Evolutionary conservation across 495 filamentous ascomycete genomes (phyloP).

Genomic region (Aspergillus indologenus): DNA sequence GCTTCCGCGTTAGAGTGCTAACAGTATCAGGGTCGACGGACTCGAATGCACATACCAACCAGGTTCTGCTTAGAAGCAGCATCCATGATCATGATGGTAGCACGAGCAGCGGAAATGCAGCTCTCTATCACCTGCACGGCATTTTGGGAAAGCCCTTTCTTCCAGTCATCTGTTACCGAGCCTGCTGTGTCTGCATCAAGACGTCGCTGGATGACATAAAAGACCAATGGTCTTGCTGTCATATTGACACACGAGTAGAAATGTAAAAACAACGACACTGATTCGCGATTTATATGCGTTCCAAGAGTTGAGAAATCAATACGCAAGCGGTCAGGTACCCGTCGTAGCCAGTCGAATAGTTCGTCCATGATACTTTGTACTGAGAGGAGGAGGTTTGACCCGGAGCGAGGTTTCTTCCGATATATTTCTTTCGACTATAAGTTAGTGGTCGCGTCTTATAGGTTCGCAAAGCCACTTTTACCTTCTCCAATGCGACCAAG

Average conservation of each 20-base stretch:
- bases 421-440: slow-evolving; percentile 35
- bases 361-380: slow-evolving; percentile 45
- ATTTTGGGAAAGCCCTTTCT: slow-evolving; percentile 36
- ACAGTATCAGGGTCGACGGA: no score
- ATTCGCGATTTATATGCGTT: slow-evolving; percentile 37
- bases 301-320: slow-evolving; percentile 42
- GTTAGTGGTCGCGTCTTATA: not conserved
- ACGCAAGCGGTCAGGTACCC: slow-evolving; percentile 40
- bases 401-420: slow-evolving; percentile 41
- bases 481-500: slow-evolving; percentile 43
- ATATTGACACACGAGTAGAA: slow-evolving; percentile 53
- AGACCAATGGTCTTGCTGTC: slow-evolving; percentile 48
- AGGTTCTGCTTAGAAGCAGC: slow-evolving; percentile 43
- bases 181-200: slow-evolving; percentile 29
- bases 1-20: not conserved
- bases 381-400: slow-evolving; percentile 41
- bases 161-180: slow-evolving; percentile 35
- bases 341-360: slow-evolving; percentile 40
- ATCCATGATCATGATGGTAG: slow-evolving; percentile 47
- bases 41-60: slow-evolving; percentile 27
- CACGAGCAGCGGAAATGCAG: slow-evolving; percentile 46
- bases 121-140: slow-evolving; percentile 47
- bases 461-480: not conserved
- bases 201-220: slow-evolving; percentile 47
- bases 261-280: slow-evolving; percentile 45